Evolutionary conservation across 2,329 filamentous ascomycete species (phyloP).

Genomic region (Nigrospora oryzae): DNA sequence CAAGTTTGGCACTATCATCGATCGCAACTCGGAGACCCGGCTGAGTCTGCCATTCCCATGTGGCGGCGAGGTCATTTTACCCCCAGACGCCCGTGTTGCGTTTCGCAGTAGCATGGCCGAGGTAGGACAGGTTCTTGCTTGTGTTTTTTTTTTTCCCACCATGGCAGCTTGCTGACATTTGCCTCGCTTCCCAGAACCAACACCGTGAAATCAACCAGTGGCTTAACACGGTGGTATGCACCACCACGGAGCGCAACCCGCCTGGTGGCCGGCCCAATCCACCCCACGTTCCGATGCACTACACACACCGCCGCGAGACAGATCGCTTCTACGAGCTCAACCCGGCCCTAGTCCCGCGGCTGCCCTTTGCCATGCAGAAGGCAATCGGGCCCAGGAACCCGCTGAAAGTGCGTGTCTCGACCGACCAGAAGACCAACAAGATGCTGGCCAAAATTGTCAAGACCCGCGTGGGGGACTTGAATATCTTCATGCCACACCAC

Average conservation of each 20-base stretch:
- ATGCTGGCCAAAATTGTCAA: conserved; percentile 84
- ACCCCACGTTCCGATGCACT: conserved; percentile 57
- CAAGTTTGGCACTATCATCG: conserved; percentile 77
- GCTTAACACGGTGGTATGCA: neutral
- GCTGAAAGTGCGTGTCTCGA: conserved; percentile 64
- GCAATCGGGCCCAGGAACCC: conserved; percentile 49
- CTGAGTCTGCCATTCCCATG: conserved; percentile 50
- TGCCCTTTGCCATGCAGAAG: conserved; percentile 57
- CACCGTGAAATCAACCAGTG: conserved; percentile 76
- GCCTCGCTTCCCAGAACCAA: conserved; percentile 48
- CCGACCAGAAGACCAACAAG: conserved; percentile 62
- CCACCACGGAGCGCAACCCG: no score
- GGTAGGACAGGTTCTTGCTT: conserved; percentile 38
- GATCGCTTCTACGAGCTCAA: conserved; percentile 80
- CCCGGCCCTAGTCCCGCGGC: conserved; percentile 42
- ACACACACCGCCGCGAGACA: conserved; percentile 72
- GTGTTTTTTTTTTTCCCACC: neutral
- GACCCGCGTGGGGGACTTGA: conserved; percentile 77
- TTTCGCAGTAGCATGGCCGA: conserved; percentile 90
- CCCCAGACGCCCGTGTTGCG: conserved; percentile 48
- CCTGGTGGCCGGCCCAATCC: conserved; percentile 1
- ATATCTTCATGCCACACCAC: conserved; percentile 69
- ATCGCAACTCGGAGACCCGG: conserved; percentile 63
- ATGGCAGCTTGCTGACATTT: neutral
- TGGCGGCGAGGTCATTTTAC: conserved; percentile 61